Conservation (phyloP, 495 filamentous ascomycete genomes). For the Rhypophila decipiens region DNA sequence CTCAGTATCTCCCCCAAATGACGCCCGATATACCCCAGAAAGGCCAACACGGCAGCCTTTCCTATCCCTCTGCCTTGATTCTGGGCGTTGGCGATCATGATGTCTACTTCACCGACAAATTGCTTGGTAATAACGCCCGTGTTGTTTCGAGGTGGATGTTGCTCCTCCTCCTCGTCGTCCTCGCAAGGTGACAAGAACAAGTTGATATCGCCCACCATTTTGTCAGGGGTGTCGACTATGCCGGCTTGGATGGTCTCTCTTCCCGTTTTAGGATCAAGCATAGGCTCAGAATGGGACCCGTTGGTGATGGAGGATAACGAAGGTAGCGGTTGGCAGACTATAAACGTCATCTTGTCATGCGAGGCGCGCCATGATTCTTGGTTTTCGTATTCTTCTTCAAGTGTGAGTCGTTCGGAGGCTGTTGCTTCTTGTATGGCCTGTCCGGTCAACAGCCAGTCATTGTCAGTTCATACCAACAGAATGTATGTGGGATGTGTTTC, state of each 20-base stretch:
- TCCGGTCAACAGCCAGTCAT: neutral
- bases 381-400: slow-evolving; percentile 80
- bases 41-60: slow-evolving; percentile 54
- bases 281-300: too few species aligned
- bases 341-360: slow-evolving; percentile 69
- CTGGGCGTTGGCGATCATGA: slow-evolving; percentile 70
- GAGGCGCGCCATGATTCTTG: slow-evolving; percentile 74
- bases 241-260: slow-evolving; percentile 18
- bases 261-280: neutral
- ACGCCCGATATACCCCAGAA: slow-evolving; percentile 57
- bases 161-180: slow-evolving; percentile 23
- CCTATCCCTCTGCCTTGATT: slow-evolving; percentile 62
- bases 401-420: slow-evolving; percentile 71
- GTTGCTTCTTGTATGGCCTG: slow-evolving; percentile 77
- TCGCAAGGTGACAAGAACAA: slow-evolving; percentile 60
- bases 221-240: slow-evolving; percentile 42
- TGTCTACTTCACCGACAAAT: slow-evolving; percentile 67
- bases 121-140: neutral
- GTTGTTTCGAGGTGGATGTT: slow-evolving; percentile 2
- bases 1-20: slow-evolving; percentile 45
- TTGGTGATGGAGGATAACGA: too few species aligned
- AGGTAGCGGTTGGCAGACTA: slow-evolving; percentile 48
- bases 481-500: too few species aligned
- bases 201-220: slow-evolving; percentile 84
- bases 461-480: neutral